Evolutionary conservation across 2,329 filamentous ascomycete genomes (phyloP), one percentile per base, ranked within the genome.

Genomic region (Aspergillus fumigatiaffinis): DNA sequence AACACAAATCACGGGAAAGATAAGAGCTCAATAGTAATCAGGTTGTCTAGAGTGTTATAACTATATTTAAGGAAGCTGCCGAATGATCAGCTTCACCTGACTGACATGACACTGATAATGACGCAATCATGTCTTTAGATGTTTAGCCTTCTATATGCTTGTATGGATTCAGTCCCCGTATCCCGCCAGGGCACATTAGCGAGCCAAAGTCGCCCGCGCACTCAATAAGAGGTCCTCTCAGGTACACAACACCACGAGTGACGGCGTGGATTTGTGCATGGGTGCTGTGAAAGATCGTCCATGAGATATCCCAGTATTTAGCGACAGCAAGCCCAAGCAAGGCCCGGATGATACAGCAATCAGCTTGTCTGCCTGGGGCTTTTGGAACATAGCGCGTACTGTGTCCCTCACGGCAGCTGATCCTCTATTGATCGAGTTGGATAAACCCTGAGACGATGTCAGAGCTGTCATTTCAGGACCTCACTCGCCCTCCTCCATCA

Each of bases 401-500:
- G 29, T 17, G 32, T 6, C 32, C 14, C 32, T 38, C 32, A 38
- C 1, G 32, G 32, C 32, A n/a, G 32, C 32, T 38, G 32, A 17
- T 38, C 32, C 32, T 38, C 32, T 38, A 32, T 32, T 5, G 29
- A 38, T 38, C 32, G 32, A 38, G 42, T 23, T 47, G 23, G 6
- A 47, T 14, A 12, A 21, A 23, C 21, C 5, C 10, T 47, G 44
- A 23, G 0, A 25, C 44, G 25, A 26, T 25, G 21, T 23, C 44
- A 47, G 44, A 47, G 44, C 44, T 14, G 23, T 46, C 6, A 7
- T 25, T 7, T 3, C 12, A 23, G 4, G 12, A 47, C 25, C 51
- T 76, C 72, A 77, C 66, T 73, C 73, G n/a, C 73, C 73, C 56
- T 72, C 71, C 47, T 72, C 66, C 64, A 73, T 64, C 68, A 68